Conservation (phyloP, 805 yeast genomes). For the Torulaspora gathmanii region DNA sequence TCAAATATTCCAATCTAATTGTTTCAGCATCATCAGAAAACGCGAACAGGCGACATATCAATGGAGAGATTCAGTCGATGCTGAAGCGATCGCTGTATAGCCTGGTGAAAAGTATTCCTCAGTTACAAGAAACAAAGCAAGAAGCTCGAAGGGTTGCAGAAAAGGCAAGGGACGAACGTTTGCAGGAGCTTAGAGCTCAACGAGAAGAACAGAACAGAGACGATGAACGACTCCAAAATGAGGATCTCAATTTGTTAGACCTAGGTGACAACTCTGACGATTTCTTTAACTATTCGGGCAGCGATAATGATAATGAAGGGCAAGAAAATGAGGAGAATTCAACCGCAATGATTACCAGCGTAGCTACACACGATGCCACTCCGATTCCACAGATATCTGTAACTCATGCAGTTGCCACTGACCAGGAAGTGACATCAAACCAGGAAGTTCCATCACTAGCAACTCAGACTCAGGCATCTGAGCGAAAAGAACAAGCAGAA, state of each 20-base stretch:
- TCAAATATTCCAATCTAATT: slow-evolving; percentile 20
- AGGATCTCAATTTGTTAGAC: slow-evolving; percentile 24
- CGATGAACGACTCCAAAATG: slow-evolving; percentile 29
- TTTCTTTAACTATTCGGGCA: slow-evolving; percentile 32
- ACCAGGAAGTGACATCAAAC: no score
- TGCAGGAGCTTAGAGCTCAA: slow-evolving; percentile 32
- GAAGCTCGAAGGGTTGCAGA: slow-evolving; percentile 33
- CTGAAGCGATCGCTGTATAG: slow-evolving; percentile 19
- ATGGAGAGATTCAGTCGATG: slow-evolving; percentile 9
- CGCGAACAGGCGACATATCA: slow-evolving; percentile 7
- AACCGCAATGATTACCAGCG: not conserved
- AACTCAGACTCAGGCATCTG: no score
- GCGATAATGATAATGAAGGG: slow-evolving; percentile 32
- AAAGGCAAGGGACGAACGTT: slow-evolving; percentile 32
- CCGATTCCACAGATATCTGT: not conserved
- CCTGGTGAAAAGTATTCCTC: slow-evolving; percentile 17
- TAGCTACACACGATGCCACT: not conserved
- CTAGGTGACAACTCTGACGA: slow-evolving; percentile 33
- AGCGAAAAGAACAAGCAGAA: no score
- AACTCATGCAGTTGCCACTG: no score
- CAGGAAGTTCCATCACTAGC: no score
- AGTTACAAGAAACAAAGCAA: slow-evolving; percentile 17
- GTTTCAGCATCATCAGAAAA: slow-evolving; percentile 10
- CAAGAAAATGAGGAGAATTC: not conserved
- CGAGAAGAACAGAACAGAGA: slow-evolving; percentile 32